Conservation (phyloP, 371 early-diverging fungal genomes). For the Actinomucor elegans region DNA sequence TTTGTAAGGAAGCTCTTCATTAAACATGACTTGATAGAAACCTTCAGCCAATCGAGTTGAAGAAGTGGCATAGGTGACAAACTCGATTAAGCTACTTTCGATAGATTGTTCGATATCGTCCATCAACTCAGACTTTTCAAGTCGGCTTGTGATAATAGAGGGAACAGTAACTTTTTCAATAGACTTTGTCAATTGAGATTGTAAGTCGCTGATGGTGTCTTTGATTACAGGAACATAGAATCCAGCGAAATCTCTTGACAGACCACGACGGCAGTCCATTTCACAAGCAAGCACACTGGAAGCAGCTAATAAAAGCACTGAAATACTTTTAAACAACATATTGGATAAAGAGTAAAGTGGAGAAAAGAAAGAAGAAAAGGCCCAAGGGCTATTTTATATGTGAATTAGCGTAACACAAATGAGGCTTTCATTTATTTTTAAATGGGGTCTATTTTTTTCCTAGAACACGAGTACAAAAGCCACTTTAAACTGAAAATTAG, state of each 20-base stretch:
- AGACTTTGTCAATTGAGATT: conserved; percentile 28
- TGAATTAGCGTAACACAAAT: neutral
- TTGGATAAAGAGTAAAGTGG: neutral
- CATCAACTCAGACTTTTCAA: conserved; percentile 33
- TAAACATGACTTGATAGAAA: conserved; percentile 54
- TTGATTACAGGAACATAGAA: conserved; percentile 43
- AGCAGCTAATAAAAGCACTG: conserved; percentile 1
- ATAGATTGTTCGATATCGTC: conserved; percentile 26
- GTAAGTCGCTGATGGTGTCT: conserved; percentile 26
- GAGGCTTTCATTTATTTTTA: conserved; percentile 4
- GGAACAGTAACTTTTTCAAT: conserved; percentile 29
- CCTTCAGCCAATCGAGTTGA: conserved; percentile 35
- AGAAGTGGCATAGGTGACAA: conserved; percentile 20
- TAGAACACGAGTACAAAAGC: too few relatives aligned
- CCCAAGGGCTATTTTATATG: neutral
- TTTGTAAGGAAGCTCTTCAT: conserved; percentile 59
- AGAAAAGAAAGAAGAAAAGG: neutral
- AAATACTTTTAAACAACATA: conserved; percentile 9
- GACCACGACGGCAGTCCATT: conserved; percentile 54
- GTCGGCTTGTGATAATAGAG: conserved; percentile 21
- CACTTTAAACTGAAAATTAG: too few relatives aligned
- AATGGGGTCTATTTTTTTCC: neutral
- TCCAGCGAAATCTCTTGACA: conserved; percentile 54
- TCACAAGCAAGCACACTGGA: conserved; percentile 49
- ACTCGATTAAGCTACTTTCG: conserved; percentile 16